Base-by-base conservation (phyloP, 1,284 basidiomycete genomes). In the Malassezia slooffiae region DNA sequence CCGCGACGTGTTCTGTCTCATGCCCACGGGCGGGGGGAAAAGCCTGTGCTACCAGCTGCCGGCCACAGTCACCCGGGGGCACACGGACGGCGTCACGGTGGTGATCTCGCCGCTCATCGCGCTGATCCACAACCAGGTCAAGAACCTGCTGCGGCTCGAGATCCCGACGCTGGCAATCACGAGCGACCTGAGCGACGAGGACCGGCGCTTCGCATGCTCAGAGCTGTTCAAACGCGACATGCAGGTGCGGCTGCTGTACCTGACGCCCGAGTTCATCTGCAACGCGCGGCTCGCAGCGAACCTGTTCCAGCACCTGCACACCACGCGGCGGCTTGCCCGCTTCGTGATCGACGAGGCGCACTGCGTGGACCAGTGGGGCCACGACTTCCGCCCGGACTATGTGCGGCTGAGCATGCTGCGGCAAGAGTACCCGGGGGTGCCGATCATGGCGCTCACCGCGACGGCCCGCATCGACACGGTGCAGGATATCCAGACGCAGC, bases 311-410 rank as follows among this genome's bases (percentile, higher is more conserved):
- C 70, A 72, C 24, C 73, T 96, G 3, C 75, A 85, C 57, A 57
- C 70, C 1, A 66, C 73, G 11, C 72, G 75, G 3, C 72, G 76
- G 46, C 70, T 97, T 22, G 88, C 87, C 5, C 76, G 91, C 20
- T 93, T 97, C 64, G 88, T 95, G 0, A 77, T 96, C 41, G 93
- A 97, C 64, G 91, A 97, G 65, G 91, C 89, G 1, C 93, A 97
- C 67, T 89, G 88, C 67, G 85, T 96, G 27, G 74, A 73, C 49
- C 73, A 80, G 13, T 88, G 83, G 85, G 85, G 86, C 5, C 78
- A 84, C 58, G 80, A 85, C 59, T 89, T 89, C 61, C 78, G 86
- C 3, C 67, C 64, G 3, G 70, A 74, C 56, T 74, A 74, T 62
- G 71, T 70, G 43, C 56, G 70, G 45, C 74, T 97, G 20, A 78